Base-by-base conservation (phyloP, 352 stramenopile genomes). In the Globisporangium solare region DNA sequence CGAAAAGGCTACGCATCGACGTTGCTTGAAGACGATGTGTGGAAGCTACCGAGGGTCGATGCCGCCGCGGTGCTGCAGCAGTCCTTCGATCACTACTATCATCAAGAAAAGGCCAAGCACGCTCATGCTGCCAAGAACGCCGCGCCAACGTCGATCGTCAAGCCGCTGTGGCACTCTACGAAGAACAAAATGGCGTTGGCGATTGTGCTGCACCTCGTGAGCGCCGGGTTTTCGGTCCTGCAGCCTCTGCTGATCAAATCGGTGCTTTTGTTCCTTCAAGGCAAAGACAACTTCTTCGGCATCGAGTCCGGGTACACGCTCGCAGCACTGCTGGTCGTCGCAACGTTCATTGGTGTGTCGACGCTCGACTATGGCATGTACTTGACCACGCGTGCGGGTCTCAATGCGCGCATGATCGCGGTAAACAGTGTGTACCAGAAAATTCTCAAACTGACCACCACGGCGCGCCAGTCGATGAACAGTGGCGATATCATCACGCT, bases 401-500 rank as follows among this genome's bases (percentile, higher is more conserved):
- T 78, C 3, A 66, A 60, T 84, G 51, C 70, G 77, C 55, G 60
- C 24, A 42, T 60, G 54, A 60, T 60, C 39, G 54, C 24, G 4
- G 54, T 54, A 17, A 54, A 60, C 39, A 43, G 46, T 32, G 74
- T 88, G 22, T 86, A 73, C 54, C 72, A 78, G 42, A 89, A 89
- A 55, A 66, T 60, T 2, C 70, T 86, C 13, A 51, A 60, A 51
- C 72, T 86, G 39, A 74, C 75, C 15, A 73, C 62, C 10, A 66
- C 61, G 14, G 63, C 72, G 2, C 70, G 73, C 12, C 77, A 70
- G 42, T 47, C 63, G 14, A 78, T 76, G 46, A 71, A 67, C 39
- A 80, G 67, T 7, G 74, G 77, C n/a, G 74, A 84, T 54, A 84
- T 88, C 56, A 69, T 86, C 61, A 88, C 73, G 21, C 58, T 88